phyloP scores from a whole-genome alignment of 352 stramenopile genomes.

The Globisporangium uncinulatum region DNA sequence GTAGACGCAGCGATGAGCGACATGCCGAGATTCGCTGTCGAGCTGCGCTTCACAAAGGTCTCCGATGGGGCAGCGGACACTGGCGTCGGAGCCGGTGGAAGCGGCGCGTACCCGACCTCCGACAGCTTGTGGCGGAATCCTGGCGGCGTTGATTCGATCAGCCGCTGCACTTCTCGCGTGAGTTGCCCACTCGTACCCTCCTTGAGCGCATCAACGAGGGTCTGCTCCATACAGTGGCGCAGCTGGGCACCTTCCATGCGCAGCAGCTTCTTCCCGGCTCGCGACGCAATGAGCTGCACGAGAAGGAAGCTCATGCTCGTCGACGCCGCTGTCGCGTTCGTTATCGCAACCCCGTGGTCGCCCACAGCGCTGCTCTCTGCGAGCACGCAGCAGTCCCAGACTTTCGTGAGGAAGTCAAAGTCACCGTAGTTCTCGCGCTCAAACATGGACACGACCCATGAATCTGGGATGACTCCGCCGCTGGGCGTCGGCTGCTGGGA shows the following conservation, averaged over 20 bases:
- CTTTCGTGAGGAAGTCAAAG: conserved; percentile 51
- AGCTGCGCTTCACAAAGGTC: conserved; percentile 7
- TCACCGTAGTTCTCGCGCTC: conserved; percentile 36
- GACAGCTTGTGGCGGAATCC: conserved; percentile 53
- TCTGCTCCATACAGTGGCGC: conserved; percentile 58
- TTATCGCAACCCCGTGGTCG: neutral
- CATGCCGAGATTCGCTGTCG: conserved; percentile 24
- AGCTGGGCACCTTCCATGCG: conserved; percentile 71
- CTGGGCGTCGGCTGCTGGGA: neutral
- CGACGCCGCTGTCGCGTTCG: conserved; percentile 12
- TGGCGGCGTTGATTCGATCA: conserved; percentile 61
- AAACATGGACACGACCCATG: conserved; percentile 76
- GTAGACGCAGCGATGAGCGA: conserved; percentile 60
- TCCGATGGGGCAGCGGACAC: neutral
- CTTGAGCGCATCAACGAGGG: conserved; percentile 43
- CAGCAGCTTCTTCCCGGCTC: conserved; percentile 53
- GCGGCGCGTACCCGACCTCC: conserved; percentile 23
- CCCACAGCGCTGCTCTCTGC: conserved; percentile 15
- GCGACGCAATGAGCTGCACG: conserved; percentile 26
- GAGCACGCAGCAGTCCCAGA: conserved; percentile 73
- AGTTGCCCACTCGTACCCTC: conserved; percentile 24
- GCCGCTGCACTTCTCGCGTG: conserved; percentile 28
- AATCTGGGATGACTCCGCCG: conserved; percentile 36
- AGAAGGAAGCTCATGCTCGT: conserved; percentile 52
- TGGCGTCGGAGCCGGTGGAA: neutral